Base-by-base conservation (phyloP, 208 protist species). In the Wallacemonas collosoma region DNA sequence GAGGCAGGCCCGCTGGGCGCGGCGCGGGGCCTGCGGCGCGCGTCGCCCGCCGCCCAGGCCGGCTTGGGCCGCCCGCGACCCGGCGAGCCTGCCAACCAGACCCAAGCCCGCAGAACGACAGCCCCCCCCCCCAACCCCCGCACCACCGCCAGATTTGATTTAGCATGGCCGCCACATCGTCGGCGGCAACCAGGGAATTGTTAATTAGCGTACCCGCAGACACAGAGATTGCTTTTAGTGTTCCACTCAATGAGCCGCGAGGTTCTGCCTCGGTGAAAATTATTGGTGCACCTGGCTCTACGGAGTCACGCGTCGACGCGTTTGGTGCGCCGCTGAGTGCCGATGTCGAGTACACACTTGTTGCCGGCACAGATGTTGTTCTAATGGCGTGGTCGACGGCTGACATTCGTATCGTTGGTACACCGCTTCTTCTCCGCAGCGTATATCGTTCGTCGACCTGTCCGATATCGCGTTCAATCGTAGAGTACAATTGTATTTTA, bases 401-500 rank as follows among this genome's bases (percentile, higher is more conserved):
- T 11, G 78, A 75, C 3, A 76, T 96, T 36, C 71, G 71, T 43
- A 84, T 96, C 69, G 80, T 88, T 54, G 91, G 91, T 4, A 82
- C 86, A 35, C 75, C 77, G 43, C 77, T 85, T 48, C 76, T 96
- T 40, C 39, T 94, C n/a, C 57, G 76, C 38, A 86, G 79, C 76
- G 71, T 93, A 38, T 86, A 85, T 62, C 72, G 80, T 2, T 80
- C 77, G 26, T 68, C 85, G 3, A 81, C 79, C 2, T 77, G 77
- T 15, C 81, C 87, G 2, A 83, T 94, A 35, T 75, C 73, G 2
- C 79, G 86, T 8, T 83, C 89, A 1, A n/a, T 96, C 35, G 87
- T 93, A 1, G 89, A 96, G 58, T 96, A 91, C 71, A 88, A 96
- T 75, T 95, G 86, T 48, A 57, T 88, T 15, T 68, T 94, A 9